phyloP scores from a whole-genome alignment of 352 stramenopile species.

The Phytophthora pini region DNA sequence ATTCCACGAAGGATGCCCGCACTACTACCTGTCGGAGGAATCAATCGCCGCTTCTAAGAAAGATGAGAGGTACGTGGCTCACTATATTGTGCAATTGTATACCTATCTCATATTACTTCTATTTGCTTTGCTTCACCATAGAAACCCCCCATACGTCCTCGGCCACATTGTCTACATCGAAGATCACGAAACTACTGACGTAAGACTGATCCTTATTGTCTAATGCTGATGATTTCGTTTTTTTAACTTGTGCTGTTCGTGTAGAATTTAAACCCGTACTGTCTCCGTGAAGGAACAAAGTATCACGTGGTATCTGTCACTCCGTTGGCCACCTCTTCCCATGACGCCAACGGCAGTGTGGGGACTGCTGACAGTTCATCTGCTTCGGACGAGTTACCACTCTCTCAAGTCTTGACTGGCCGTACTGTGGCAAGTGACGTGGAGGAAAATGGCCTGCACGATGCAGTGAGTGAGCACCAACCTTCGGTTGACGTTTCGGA shows the following conservation, averaged over 20 bases:
- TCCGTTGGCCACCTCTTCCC: constrained; percentile 57
- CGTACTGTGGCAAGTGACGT: constrained; percentile 43
- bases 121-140: constrained; percentile 18
- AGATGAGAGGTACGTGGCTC: constrained; percentile 42
- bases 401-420: constrained; percentile 69
- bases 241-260: constrained; percentile 5
- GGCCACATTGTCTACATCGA: constrained; percentile 86
- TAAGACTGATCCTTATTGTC: constrained; percentile 20
- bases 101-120: neutral
- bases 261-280: constrained; percentile 70
- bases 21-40: constrained; percentile 84
- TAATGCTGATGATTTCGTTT: neutral
- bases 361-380: constrained; percentile 32
- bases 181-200: constrained; percentile 69
- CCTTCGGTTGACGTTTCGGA: constrained; percentile 13
- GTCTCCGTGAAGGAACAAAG: constrained; percentile 67
- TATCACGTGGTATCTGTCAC: constrained; percentile 83
- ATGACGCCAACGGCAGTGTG: constrained; percentile 37
- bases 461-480: constrained; percentile 22
- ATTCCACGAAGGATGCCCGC: constrained; percentile 85
- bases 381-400: constrained; percentile 60
- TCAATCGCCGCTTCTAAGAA: constrained; percentile 79
- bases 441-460: constrained; percentile 38
- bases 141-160: constrained; percentile 80
- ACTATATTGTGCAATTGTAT: neutral